Percentiles rank a stretch among this genome's conserved stretches.
These are phyloP conservation scores for Triticum timopheevii DNA, from an alignment of 176 grass and related monocot species.

Conservation along the genomic window DNA sequence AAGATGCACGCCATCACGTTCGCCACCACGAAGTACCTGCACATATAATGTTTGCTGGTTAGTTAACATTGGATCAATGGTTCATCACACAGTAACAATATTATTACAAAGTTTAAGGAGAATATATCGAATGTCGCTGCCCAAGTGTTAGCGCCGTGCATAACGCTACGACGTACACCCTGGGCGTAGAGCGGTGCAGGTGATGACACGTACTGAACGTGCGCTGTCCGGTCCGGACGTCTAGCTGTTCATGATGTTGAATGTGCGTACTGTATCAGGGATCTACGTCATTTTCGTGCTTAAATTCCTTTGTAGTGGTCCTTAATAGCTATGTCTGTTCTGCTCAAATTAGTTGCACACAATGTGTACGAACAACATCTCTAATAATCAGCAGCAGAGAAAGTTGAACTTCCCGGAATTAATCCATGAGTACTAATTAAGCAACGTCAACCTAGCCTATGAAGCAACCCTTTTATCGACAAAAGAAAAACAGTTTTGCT, in stretches of 20 bases:
- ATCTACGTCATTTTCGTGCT: background rate
- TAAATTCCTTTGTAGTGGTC: background rate
- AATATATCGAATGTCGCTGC: no score
- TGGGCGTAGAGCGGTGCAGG: no score
- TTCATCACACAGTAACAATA: no score
- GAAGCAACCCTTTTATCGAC: background rate
- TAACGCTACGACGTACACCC: no score
- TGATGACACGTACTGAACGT: no score
- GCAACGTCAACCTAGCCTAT: background rate
- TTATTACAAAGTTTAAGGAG: no score
- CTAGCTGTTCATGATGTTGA: background rate
- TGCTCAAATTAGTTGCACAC: background rate
- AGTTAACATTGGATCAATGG: no score
- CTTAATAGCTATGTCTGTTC: background rate
- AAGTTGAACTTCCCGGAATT: background rate
- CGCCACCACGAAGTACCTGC: conserved; percentile 57
- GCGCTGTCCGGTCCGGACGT: no score
- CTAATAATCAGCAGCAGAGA: background rate
- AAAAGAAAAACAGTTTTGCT: no score
- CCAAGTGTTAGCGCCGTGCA: no score
- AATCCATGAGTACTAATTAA: background rate
- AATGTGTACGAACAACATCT: background rate
- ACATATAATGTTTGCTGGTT: background rate
- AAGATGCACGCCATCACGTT: conserved; percentile 43
- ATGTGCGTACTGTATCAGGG: background rate